phyloP scores from a whole-genome alignment of 352 stramenopile species.

The Detonula confervacea region DNA sequence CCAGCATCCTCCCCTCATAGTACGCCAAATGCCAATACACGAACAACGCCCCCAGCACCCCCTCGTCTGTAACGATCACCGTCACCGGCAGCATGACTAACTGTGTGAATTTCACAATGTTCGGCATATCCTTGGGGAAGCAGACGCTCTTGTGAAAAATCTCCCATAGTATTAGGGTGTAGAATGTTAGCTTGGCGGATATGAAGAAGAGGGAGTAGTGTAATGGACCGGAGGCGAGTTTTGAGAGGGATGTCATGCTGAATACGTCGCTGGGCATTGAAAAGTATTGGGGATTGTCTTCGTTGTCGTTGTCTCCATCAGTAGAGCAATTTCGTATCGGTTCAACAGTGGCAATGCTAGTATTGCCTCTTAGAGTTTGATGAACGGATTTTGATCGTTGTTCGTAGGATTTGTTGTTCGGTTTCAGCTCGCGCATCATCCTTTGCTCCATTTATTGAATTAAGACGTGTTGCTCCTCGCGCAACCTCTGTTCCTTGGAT shows the following conservation, averaged over 20 bases:
- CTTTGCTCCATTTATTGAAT: not conserved
- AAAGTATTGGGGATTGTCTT: not conserved
- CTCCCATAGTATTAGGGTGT: constrained; percentile 6
- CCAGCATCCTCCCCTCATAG: not conserved
- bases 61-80: not conserved
- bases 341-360: too few species aligned
- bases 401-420: not conserved
- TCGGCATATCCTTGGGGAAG: not conserved
- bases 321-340: too few species aligned
- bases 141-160: not conserved
- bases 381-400: not conserved
- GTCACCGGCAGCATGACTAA: constrained; percentile 5
- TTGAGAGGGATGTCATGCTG: constrained; percentile 5
- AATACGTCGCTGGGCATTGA: constrained; percentile 8
- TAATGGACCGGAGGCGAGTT: not conserved
- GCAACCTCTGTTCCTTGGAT: not conserved
- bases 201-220: not conserved
- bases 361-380: not conserved
- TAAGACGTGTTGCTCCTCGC: not conserved
- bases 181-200: constrained; percentile 16
- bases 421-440: not conserved
- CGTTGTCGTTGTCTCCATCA: not conserved
- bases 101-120: not conserved
- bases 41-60: not conserved
- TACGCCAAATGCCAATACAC: not conserved